Evolutionary conservation across 768 basidiomycete species (phyloP), one percentile per base, ranked within the genome.

Genomic region (Pleurotus ostreatus): DNA sequence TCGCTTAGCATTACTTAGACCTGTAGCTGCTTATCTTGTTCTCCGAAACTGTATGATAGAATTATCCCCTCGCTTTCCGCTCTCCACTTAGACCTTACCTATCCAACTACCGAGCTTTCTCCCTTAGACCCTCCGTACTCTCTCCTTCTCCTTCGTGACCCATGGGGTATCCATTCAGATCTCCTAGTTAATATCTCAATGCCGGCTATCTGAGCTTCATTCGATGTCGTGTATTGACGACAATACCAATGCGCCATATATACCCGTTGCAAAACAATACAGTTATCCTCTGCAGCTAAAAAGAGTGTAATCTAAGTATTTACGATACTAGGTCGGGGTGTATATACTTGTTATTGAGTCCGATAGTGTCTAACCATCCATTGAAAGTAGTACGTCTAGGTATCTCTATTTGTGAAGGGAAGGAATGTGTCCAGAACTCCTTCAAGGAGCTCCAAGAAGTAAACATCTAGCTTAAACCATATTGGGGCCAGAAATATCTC

Each of bases 1-100:
- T n/a, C 23, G 16, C 22, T n/a, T n/a, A 30, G 30, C 38, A 40
- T 18, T 12, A n/a, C 39, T 53, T 53, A 53, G 37, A 53, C 37
- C 9, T 53, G 51, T 53, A 53, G 51, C 51, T 22, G 22, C 46
- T 47, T 23, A 15, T 53, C 51, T 41, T 53, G 16, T 15, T 18
- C 39, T 23, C 23, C 39, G 13, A 39, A 53, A 53, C n/a, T 53
- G 51, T 53, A 53, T 53, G 51, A 49, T 49, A 49, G 25, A 15
- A 16, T 44, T 22, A 16, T 44, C n/a, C 40, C 20, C 20, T 44
- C n/a, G 20, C 41, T 44, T 44, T 44, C 41, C 15, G 41, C 20
- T 22, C 41, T 44, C 41, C 9, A 22, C 20, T 44, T 34, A 34
- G 30, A 34, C 30, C 30, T 34, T 34, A 9, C 30, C 30, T 9